Evolutionary conservation across 2,329 filamentous ascomycete species (phyloP).

Genomic region (Coniochaeta hoffmannii): DNA sequence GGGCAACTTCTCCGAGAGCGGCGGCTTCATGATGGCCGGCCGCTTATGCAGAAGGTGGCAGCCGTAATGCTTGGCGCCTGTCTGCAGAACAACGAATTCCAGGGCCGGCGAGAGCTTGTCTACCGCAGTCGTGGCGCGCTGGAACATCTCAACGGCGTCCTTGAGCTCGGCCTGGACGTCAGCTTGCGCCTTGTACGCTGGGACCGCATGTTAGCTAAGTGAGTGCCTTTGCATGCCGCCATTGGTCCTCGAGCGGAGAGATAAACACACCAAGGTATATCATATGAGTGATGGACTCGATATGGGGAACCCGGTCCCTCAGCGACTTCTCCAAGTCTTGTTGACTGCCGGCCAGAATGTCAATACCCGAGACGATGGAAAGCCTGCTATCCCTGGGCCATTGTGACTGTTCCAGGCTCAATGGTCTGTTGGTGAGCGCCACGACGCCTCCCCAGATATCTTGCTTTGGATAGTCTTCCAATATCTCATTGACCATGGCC

Average conservation of each 20-base stretch:
- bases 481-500: constrained; percentile 13
- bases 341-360: constrained; percentile 29
- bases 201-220: not conserved
- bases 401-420: constrained; percentile 20
- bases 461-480: constrained; percentile 14
- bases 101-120: constrained; percentile 23
- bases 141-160: constrained; percentile 32
- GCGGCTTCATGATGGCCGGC: constrained; percentile 26
- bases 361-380: constrained; percentile 32
- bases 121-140: constrained; percentile 26
- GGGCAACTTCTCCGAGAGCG: constrained; percentile 22
- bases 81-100: constrained; percentile 28
- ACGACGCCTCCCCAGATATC: constrained; percentile 13
- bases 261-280: constrained; percentile 30
- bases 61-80: constrained; percentile 29
- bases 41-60: constrained; percentile 31
- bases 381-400: constrained; percentile 31
- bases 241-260: not conserved
- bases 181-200: constrained; percentile 31
- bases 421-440: constrained; percentile 16
- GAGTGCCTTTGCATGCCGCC: too few relatives aligned
- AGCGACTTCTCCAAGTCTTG: constrained; percentile 27
- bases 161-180: constrained; percentile 28
- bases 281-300: constrained; percentile 32
- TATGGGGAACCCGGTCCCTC: constrained; percentile 21